Evolutionary conservation across 2,329 filamentous ascomycete species (phyloP), one percentile per base, ranked within the genome.

Genomic region (Ceratocystis diversiconidia): DNA sequence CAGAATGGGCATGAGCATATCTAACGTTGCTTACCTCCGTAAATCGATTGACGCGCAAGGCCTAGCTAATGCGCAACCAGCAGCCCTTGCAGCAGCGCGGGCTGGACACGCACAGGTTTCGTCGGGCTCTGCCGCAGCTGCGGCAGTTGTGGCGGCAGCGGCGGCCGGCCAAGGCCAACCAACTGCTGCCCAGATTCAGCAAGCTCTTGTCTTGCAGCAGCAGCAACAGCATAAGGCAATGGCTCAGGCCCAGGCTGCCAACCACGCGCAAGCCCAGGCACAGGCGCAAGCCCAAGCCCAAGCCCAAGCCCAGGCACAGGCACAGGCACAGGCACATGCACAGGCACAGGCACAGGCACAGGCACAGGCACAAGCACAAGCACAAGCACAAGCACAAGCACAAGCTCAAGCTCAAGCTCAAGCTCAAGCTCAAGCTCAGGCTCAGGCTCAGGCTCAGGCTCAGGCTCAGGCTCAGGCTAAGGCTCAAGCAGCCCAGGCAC

Each of bases 1-100:
- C 70, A 77, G 84, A 48, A 80, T 65, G 19, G 44, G 30, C 48
- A 67, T 67, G 59, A 28, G 59, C 7, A 67, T 67, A 28, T 63
- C 66, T 1, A 59, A 46, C 19, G 63, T 62, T 30, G 62, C 66
- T 5, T 67, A 65, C 43, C 50, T 65, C 12, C 66, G 66, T 52
- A 67, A 67, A 50, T 60, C 72, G 22, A 70, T 73, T 62, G 73
- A 69, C 43, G 71, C 65, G 62, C 71, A 71, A 62, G 69, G 68
- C 6, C 41, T 67, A 57, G 68, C 61, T 30, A 71, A 69, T 57
- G 70, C 68, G 22, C 63, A 67, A 52, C 67, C 62, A 12, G 62
- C 67, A 66, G 64, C 65, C 19, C 44, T 68, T 28, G 66, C 67
- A 8, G 67, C 64, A 46, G 65, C 67, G 17, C 68, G 64, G 30